A percentile compares a stretch with the other conserved stretches of the same genome.
These are phyloP conservation scores for Beauveria pseudobassiana DNA, from an alignment of 2,329 filamentous ascomycete genomes.

Conservation along the genomic window DNA sequence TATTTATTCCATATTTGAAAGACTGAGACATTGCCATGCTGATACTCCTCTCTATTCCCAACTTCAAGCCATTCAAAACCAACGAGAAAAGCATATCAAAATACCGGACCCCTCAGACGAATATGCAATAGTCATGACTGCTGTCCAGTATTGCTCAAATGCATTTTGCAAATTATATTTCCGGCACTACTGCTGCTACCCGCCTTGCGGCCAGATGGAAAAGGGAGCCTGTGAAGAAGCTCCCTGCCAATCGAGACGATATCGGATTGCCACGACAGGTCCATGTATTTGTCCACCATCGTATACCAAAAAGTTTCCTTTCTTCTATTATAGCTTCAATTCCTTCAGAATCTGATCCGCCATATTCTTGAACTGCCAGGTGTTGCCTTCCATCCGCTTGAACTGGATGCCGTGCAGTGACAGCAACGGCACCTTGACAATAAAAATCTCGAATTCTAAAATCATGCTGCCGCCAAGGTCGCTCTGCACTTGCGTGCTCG, in stretches of 20 bases:
- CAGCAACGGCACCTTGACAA: constrained; percentile 93
- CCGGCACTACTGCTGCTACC: background rate
- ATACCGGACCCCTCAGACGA: background rate
- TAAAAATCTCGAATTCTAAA: constrained; percentile 89
- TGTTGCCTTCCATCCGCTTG: constrained; percentile 91
- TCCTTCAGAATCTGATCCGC: constrained; percentile 90
- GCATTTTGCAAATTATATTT: constrained; percentile 9
- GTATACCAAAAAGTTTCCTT: background rate
- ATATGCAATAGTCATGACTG: constrained; percentile 6
- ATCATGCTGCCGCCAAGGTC: constrained; percentile 80
- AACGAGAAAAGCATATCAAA: background rate
- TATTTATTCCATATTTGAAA: background rate
- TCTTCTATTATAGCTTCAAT: constrained; percentile 57
- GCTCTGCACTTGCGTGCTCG: constrained; percentile 83
- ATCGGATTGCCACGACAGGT: background rate
- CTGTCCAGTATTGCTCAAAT: constrained; percentile 6
- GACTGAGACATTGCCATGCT: constrained; percentile 2
- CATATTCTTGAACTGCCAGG: constrained; percentile 99
- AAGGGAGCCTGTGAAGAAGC: background rate
- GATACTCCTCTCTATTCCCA: background rate
- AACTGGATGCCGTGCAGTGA: constrained; percentile 95
- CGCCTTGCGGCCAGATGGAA: background rate
- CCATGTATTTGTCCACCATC: background rate
- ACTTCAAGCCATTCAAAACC: background rate
- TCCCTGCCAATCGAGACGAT: background rate